Conservation (phyloP, 257 asterid species). For the Capsicum chinense region DNA sequence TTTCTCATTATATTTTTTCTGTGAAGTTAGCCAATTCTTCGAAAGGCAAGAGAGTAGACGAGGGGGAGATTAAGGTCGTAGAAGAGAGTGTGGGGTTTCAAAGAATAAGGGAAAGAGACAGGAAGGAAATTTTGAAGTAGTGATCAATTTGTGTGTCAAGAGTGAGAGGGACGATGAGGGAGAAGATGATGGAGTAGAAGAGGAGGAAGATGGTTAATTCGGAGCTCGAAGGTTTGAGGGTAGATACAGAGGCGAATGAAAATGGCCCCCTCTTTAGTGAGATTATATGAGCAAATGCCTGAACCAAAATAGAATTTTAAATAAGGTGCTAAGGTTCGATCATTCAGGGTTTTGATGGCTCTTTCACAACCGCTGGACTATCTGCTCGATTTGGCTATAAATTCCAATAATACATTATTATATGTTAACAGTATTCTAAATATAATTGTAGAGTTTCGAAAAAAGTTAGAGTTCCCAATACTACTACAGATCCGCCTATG, state of each 20-base stretch:
- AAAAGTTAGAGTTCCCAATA: too few relatives aligned
- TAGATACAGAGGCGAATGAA: conserved; percentile 8
- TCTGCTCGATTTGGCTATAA: too few relatives aligned
- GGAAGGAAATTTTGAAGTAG: neutral
- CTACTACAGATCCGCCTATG: conserved; percentile 9
- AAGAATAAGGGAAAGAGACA: neutral
- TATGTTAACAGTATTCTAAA: too few relatives aligned
- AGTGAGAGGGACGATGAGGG: conserved; percentile 41
- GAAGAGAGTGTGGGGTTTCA: neutral
- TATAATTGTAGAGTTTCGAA: too few relatives aligned
- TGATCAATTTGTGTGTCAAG: conserved; percentile 17
- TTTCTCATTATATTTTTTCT: neutral
- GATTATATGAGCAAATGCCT: too few relatives aligned
- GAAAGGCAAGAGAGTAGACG: neutral
- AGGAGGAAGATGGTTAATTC: conserved; percentile 43
- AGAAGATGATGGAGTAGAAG: conserved; percentile 29
- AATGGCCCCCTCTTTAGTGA: too few relatives aligned
- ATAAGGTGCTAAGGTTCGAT: too few relatives aligned
- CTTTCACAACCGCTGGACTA: too few relatives aligned
- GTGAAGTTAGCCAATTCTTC: conserved; percentile 25
- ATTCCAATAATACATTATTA: too few relatives aligned
- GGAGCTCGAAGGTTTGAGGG: conserved; percentile 53
- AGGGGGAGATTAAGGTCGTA: conserved; percentile 15
- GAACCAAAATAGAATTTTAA: too few relatives aligned
- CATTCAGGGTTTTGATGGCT: too few relatives aligned